Conservation (phyloP, 805 yeast species). For the Candida germanica region DNA sequence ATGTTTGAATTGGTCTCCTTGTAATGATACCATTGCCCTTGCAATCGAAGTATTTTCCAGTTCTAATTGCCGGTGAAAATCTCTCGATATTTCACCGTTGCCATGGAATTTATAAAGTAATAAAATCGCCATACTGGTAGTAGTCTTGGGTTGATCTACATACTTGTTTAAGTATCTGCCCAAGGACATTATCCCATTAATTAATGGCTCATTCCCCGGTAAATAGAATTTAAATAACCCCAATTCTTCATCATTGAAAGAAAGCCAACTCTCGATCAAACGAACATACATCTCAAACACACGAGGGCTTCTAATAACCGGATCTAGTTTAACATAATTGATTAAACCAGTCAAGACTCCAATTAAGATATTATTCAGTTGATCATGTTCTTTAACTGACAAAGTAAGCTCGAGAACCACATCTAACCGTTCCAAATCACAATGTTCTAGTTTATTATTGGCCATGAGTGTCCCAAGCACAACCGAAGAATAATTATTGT, state of each 20-base stretch:
- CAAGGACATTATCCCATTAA: slow-evolving; percentile 17
- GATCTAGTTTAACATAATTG: neutral
- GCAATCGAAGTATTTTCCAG: neutral
- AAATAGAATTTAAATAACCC: slow-evolving; percentile 24
- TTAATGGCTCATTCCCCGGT: slow-evolving; percentile 26
- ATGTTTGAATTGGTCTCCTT: slow-evolving; percentile 4
- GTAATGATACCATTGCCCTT: slow-evolving; percentile 3
- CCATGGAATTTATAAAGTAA: neutral
- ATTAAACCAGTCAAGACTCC: slow-evolving; percentile 15
- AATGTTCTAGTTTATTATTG: slow-evolving; percentile 14
- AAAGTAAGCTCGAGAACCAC: neutral
- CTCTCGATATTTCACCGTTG: neutral
- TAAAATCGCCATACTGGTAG: neutral
- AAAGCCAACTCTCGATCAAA: slow-evolving; percentile 17
- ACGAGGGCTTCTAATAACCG: neutral
- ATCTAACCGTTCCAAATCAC: neutral
- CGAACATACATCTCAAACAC: neutral
- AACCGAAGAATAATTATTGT: too few species aligned
- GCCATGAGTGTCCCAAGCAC: slow-evolving; percentile 21
- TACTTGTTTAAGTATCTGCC: slow-evolving; percentile 3
- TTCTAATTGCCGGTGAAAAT: neutral
- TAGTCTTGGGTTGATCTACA: neutral
- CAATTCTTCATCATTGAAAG: slow-evolving; percentile 11
- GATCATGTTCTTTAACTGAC: slow-evolving; percentile 11
- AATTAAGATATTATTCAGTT: slow-evolving; percentile 19